A percentile compares a stretch with the other conserved stretches of the same genome.
Evolutionary conservation across 306 rosid genomes (phyloP).

Genomic region (Prunus salicina): DNA sequence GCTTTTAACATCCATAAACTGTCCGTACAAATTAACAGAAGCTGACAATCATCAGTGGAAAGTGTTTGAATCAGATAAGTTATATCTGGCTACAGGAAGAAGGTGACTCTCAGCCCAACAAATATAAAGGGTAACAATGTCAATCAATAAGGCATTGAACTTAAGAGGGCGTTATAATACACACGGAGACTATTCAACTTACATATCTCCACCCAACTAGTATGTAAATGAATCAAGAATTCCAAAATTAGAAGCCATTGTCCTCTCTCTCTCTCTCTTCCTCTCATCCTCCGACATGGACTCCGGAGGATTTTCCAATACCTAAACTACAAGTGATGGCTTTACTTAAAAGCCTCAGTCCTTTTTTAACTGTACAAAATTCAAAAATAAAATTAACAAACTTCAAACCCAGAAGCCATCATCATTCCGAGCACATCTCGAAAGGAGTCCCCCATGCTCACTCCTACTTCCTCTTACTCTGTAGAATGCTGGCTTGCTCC

Average conservation of each 20-base stretch:
- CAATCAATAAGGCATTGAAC: constrained; percentile 18
- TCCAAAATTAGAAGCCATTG: constrained; percentile 55
- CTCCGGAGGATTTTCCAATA: constrained; percentile 28
- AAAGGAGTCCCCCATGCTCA: constrained; percentile 65
- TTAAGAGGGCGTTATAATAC: constrained; percentile 18
- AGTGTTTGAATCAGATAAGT: neutral
- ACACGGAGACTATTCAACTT: constrained; percentile 31
- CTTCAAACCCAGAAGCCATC: constrained; percentile 51
- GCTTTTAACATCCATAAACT: neutral
- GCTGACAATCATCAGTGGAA: neutral
- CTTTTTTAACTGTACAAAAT: constrained; percentile 65
- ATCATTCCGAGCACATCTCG: constrained; percentile 47
- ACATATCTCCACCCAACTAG: constrained; percentile 44
- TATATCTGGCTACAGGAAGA: neutral
- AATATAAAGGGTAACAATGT: neutral
- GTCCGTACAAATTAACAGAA: neutral
- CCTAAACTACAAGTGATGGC: constrained; percentile 48
- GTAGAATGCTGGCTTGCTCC: constrained; percentile 64
- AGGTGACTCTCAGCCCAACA: neutral
- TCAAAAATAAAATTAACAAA: constrained; percentile 31
- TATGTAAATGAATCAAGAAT: constrained; percentile 54
- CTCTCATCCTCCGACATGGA: constrained; percentile 28
- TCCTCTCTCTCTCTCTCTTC: constrained; percentile 19
- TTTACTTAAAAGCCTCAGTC: constrained; percentile 27
- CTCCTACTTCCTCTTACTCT: constrained; percentile 69